Conservation (phyloP, 495 filamentous ascomycete genomes). For the Darksidea phi region DNA sequence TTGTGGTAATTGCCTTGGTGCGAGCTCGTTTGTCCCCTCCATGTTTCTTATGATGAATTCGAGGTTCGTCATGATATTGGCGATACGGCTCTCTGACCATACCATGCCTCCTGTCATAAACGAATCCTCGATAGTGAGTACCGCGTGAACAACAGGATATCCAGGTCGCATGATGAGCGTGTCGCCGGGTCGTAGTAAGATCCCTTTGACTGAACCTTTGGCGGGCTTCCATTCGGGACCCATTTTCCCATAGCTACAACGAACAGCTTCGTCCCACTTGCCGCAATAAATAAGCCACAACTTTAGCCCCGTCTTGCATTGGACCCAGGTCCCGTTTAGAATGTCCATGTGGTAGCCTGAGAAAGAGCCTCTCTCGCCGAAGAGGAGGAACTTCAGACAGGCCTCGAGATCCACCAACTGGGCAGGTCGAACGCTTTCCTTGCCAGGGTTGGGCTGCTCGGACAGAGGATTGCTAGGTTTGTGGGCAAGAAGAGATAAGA, state of each 20-base stretch:
- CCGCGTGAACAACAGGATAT: not conserved
- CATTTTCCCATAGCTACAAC: not conserved
- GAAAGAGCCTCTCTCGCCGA: not conserved
- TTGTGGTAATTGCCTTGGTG: too few species aligned
- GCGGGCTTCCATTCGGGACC: too few species aligned
- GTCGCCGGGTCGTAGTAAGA: not conserved
- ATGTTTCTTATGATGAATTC: too few species aligned
- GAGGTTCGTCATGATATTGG: not conserved
- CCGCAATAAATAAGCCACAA: conserved; percentile 1
- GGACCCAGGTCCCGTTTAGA: not conserved
- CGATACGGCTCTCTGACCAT: not conserved
- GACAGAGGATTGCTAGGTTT: too few species aligned
- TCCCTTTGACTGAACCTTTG: not conserved
- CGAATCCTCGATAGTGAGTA: not conserved
- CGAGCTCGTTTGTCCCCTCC: too few species aligned
- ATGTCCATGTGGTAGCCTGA: too few species aligned
- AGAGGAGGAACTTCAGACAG: not conserved
- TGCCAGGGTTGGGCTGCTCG: not conserved
- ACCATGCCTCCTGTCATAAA: conserved; percentile 1
- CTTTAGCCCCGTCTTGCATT: not conserved
- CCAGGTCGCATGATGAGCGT: conserved; percentile 1
- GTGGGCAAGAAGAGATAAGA: too few species aligned
- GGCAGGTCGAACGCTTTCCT: not conserved
- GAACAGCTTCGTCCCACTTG: not conserved
- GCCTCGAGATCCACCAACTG: not conserved